These are phyloP conservation scores for Gossypium australe DNA, from an alignment of 345 rosid species.

Conservation along the genomic window DNA sequence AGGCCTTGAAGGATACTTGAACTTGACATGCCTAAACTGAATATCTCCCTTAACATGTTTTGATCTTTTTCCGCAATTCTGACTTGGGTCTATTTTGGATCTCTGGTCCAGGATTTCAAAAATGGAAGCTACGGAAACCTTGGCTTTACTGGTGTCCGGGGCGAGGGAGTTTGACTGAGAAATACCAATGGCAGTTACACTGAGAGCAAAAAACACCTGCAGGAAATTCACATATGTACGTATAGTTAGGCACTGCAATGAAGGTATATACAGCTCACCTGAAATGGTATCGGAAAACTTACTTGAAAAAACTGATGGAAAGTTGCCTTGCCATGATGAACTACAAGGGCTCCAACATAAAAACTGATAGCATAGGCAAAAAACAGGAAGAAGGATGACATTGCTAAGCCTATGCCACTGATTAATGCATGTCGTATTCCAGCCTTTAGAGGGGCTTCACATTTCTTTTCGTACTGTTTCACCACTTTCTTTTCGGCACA, in stretches of 20 bases:
- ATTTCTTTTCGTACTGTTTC: conserved; percentile 60
- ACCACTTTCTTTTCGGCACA: conserved; percentile 81
- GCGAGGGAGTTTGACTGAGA: conserved; percentile 60
- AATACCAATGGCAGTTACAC: conserved; percentile 50
- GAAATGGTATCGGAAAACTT: conserved; percentile 3
- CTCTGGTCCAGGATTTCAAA: conserved; percentile 57
- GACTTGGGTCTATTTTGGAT: conserved; percentile 61
- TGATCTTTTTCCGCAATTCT: conserved; percentile 49
- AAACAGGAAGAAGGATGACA: conserved; percentile 52
- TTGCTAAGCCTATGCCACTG: conserved; percentile 62
- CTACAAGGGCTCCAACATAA: conserved; percentile 73
- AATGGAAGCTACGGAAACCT: conserved; percentile 55
- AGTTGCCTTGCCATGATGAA: conserved; percentile 44
- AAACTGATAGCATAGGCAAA: conserved; percentile 54
- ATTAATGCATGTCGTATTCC: conserved; percentile 64
- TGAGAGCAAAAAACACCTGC: conserved; percentile 68
- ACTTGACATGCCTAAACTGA: conserved; percentile 53
- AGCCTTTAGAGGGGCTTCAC: conserved; percentile 60
- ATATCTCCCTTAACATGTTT: conserved; percentile 61
- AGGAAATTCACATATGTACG: background rate
- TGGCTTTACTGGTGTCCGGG: conserved; percentile 55
- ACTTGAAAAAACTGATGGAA: conserved; percentile 63
- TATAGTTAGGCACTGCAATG: background rate
- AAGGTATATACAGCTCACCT: background rate
- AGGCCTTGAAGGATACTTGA: conserved; percentile 68